phyloP scores from a whole-genome alignment of 2,329 filamentous ascomycete species.

The Pezizomycotina sp. region DNA sequence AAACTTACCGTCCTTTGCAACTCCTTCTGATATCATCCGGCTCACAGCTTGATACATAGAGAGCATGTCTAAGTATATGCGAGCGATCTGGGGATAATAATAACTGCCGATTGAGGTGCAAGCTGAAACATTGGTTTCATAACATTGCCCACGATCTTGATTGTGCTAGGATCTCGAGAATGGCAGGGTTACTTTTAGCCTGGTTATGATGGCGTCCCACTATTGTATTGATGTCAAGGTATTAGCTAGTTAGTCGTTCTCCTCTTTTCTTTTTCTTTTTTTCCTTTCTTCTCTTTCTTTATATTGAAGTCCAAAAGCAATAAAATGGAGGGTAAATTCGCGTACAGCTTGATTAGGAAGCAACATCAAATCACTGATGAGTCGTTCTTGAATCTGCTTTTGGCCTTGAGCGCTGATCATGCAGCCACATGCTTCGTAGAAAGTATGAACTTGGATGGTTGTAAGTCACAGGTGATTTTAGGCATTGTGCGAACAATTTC shows the following conservation, averaged over 20 bases:
- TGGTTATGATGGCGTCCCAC: constrained; percentile 89
- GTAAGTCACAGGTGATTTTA: constrained; percentile 90
- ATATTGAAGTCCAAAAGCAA: neutral
- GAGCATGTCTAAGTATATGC: constrained; percentile 96
- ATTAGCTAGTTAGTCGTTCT: neutral
- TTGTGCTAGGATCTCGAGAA: constrained; percentile 85
- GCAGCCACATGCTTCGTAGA: constrained; percentile 96
- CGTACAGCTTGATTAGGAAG: constrained; percentile 64
- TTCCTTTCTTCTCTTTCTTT: no score
- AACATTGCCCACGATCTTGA: constrained; percentile 97
- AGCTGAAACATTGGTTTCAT: constrained; percentile 99
- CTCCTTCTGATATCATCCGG: constrained; percentile 82
- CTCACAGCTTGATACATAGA: constrained; percentile 99
- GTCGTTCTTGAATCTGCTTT: constrained; percentile 77
- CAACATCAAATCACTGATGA: constrained; percentile 82
- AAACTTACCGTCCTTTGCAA: constrained; percentile 58
- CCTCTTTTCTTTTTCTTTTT: neutral
- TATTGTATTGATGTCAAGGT: constrained; percentile 20
- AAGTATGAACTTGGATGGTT: constrained; percentile 94
- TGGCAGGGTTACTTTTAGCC: constrained; percentile 68
- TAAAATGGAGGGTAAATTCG: constrained; percentile 4
- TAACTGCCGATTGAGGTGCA: constrained; percentile 92
- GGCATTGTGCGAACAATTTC: constrained; percentile 93
- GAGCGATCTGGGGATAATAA: constrained; percentile 94
- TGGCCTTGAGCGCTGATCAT: constrained; percentile 98